Conservation (phyloP, 2,329 filamentous ascomycete species). For the Xylariaceae sp. region DNA sequence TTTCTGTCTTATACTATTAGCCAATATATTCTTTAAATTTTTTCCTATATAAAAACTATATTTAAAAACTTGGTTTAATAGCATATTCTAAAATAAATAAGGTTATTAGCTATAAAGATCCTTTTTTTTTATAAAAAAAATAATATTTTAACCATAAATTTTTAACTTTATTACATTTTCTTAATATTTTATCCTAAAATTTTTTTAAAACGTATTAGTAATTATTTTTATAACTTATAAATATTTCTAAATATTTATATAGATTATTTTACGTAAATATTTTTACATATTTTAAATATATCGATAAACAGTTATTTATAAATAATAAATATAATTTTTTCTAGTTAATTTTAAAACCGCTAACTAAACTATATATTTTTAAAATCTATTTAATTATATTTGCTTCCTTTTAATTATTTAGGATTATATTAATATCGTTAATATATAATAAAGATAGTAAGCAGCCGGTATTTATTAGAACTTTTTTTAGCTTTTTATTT, state of each 20-base stretch:
- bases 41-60: neutral
- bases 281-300: neutral
- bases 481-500: neutral
- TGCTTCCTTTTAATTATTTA: neutral
- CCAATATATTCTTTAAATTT: slow-evolving; percentile 1
- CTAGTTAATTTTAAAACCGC: neutral
- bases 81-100: neutral
- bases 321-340: neutral
- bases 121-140: neutral
- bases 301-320: neutral
- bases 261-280: neutral
- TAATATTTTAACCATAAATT: neutral
- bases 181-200: neutral
- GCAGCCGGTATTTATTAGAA: neutral
- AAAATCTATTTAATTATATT: neutral
- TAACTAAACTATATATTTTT: neutral
- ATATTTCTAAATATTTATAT: neutral
- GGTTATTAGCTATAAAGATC: neutral
- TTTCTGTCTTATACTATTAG: neutral
- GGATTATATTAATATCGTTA: neutral
- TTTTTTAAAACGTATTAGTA: neutral
- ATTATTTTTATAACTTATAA: neutral
- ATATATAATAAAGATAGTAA: neutral
- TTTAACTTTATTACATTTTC: slow-evolving; percentile 1
- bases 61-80: neutral